Evolutionary conservation across 345 rosid species (phyloP).

Genomic region (Toxicodendron radicans): DNA sequence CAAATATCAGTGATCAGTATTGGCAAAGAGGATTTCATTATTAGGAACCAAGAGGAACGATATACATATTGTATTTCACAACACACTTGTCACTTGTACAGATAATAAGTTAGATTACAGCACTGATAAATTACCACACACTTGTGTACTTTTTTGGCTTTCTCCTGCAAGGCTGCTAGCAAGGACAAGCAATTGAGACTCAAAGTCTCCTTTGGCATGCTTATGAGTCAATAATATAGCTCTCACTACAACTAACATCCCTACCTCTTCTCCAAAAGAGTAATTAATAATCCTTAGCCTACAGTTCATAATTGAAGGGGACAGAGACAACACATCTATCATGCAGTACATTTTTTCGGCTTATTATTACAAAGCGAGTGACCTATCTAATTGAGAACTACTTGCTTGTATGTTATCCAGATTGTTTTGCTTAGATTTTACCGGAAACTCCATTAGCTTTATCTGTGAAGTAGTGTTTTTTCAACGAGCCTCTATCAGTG

Average conservation of each 20-base stretch:
- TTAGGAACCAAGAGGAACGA: background rate
- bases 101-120: too few relatives aligned
- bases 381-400: background rate
- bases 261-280: background rate
- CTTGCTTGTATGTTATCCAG: background rate
- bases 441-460: background rate
- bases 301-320: background rate
- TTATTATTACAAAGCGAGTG: too few relatives aligned
- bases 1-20: background rate
- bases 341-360: background rate
- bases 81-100: too few relatives aligned
- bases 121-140: too few relatives aligned
- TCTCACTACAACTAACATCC: background rate
- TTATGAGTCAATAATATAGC: too few relatives aligned
- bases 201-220: too few relatives aligned
- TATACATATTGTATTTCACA: background rate
- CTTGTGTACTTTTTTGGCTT: too few relatives aligned
- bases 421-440: background rate
- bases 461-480: too few relatives aligned
- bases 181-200: too few relatives aligned
- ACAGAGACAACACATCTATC: background rate
- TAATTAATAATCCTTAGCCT: background rate
- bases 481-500: slow-evolving; percentile 11
- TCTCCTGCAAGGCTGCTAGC: too few relatives aligned
- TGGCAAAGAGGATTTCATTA: background rate